Evolutionary conservation across 371 early-diverging fungal species (phyloP).

Genomic region (Syncephalastrum monosporum): DNA sequence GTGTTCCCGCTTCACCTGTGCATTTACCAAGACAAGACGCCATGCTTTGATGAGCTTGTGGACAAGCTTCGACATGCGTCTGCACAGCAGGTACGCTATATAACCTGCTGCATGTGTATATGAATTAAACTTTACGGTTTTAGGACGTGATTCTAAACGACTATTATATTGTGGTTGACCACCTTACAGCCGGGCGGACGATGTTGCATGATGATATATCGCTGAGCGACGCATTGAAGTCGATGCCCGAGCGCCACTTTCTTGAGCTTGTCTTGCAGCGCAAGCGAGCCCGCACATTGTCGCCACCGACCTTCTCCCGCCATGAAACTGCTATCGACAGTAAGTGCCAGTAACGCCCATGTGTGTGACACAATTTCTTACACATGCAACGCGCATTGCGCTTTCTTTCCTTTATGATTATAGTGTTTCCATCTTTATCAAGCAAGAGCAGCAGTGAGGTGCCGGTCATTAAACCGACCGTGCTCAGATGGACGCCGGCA

Average conservation of each 20-base stretch:
- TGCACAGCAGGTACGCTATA: constrained; percentile 16
- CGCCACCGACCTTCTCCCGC: constrained; percentile 11
- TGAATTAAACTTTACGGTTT: constrained; percentile 26
- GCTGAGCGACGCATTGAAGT: constrained; percentile 26
- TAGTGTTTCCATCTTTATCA: not conserved
- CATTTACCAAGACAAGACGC: constrained; percentile 31
- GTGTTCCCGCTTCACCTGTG: constrained; percentile 34
- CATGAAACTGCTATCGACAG: constrained; percentile 7
- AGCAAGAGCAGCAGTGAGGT: constrained; percentile 18
- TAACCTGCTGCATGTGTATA: constrained; percentile 22
- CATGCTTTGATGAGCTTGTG: constrained; percentile 34
- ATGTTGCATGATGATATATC: constrained; percentile 31
- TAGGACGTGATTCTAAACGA: constrained; percentile 6
- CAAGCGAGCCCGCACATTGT: constrained; percentile 19
- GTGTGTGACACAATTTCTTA: not conserved
- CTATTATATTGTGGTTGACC: constrained; percentile 2
- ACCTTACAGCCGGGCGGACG: not conserved
- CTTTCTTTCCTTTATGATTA: constrained; percentile 1
- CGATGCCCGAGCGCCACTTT: constrained; percentile 21
- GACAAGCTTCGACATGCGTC: constrained; percentile 29
- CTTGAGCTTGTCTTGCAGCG: constrained; percentile 32
- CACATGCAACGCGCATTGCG: constrained; percentile 1
- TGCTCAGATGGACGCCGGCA: constrained; percentile 34
- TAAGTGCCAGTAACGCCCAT: constrained; percentile 1
- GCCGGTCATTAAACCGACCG: constrained; percentile 46